Evolutionary conservation across 1,139 yeast species (phyloP), one percentile per base, ranked within the genome.

Genomic region (Kodamaea derodonti): DNA sequence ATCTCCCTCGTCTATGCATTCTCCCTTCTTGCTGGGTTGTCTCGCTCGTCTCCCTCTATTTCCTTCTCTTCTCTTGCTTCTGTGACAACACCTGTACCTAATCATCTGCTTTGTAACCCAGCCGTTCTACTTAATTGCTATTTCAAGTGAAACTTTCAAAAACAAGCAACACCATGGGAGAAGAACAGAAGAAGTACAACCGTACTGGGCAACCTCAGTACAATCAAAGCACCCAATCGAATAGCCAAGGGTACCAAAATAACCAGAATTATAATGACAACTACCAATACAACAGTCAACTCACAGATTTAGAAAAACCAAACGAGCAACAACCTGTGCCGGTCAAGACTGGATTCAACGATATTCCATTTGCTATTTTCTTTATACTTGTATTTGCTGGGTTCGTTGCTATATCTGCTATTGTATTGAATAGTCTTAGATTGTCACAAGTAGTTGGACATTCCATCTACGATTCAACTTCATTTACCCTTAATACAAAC

Each of bases 281-380:
- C 20, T 36, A 28, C 30, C 20, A 32, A 12, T 41, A 41, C 37
- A 34, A 42, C 18, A n/a, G n/a, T n/a, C n/a, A n/a, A n/a, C n/a
- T n/a, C n/a, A n/a, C 57, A 9, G 62, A 59, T 40, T 37, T 56
- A 24, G 71, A 65, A 39, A 34, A 36, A 20, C 44, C 49, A 32
- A 45, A 48, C 32, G 43, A 47, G 28, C 69, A 65, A 24, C 60
- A 63, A 37, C 75, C 75, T 1, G n/a, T n/a, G n/a, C n/a, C n/a
- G n/a, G n/a, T n/a, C n/a, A n/a, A n/a, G n/a, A 86, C 86, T 8
- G 71, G 62, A 43, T 76, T 70, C 60, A 82, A 86, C 49, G 96
- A 88, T 55, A 69, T 80, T 75, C 82, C 84, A 0, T 84, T 84
- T 47, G 69, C 84, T 0, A 47, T 84, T 2, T 64, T 87, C 43